Evolutionary conservation across 2,329 filamentous ascomycete species (phyloP), one percentile per base, ranked within the genome.

Genomic region (Ophiocordyceps sinensis): DNA sequence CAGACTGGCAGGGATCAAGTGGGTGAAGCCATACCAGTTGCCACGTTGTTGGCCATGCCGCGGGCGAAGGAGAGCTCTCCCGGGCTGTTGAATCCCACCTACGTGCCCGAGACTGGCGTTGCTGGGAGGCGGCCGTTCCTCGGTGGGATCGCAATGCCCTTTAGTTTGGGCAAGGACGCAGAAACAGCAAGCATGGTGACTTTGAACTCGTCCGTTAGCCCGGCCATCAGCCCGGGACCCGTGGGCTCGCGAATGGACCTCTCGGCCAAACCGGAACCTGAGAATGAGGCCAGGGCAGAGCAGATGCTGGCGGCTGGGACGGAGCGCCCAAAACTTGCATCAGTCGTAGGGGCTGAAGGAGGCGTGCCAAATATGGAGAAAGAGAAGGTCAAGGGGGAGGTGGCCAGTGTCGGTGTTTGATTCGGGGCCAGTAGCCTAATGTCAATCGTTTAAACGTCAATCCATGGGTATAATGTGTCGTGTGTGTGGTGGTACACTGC

Each of bases 121-220:
- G 66, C 69, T 0, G 73, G 73, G 5, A 82, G 79, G 52, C 66
- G 82, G 3, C 79, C 82, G 0, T 77, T 77, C 37, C 66, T 82
- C 6, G 76, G 75, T 17, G 79, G 81, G 1, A 73, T 86, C 23
- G 81, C 83, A 0, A 71, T 85, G 49, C 83, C 83, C 0, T 88
- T 88, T 53, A 82, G 74, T 43, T 57, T 88, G 13, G 71, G 71
- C 40, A 72, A 71, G 47, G 71, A 81, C 17, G 71, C 73, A 2
- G 71, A 75, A 4, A 82, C 76, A 15, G 79, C 79, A 1, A 85
- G 80, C 60, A 85, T 82, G 71, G 61, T 80, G 40, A 85, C 82
- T 0, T 59, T 86, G 17, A 63, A 67, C 30, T 75, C 72, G 10
- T 51, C 56, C 14, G 43, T 43, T 15, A 59, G 49, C 13, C 53